phyloP scores from a whole-genome alignment of 2,329 filamentous ascomycete species.

The Alternaria dauci region DNA sequence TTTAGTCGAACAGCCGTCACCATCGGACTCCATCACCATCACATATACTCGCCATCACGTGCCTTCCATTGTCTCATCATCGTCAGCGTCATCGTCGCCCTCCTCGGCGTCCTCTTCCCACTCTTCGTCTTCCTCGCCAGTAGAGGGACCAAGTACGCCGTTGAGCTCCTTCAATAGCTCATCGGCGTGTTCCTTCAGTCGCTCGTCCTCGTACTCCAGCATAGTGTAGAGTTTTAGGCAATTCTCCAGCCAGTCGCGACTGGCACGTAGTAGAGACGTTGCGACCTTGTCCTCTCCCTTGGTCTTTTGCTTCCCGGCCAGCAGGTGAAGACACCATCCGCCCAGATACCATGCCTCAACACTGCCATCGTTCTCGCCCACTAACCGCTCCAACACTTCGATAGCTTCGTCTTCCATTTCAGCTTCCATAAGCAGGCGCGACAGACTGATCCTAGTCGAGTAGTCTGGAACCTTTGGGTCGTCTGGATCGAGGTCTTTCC shows the following conservation, averaged over 20 bases:
- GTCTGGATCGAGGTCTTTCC: conserved; percentile 79
- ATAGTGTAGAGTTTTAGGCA: conserved; percentile 79
- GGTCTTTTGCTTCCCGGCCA: conserved; percentile 72
- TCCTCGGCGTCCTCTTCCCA: conserved; percentile 53
- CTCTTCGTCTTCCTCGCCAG: conserved; percentile 53
- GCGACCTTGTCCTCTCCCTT: conserved; percentile 60
- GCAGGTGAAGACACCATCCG: conserved; percentile 87
- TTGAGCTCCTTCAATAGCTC: conserved; percentile 69
- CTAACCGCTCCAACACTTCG: conserved; percentile 81
- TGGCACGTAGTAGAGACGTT: conserved; percentile 72
- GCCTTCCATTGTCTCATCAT: conserved; percentile 49
- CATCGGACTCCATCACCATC: not conserved
- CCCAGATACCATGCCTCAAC: conserved; percentile 98
- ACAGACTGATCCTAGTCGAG: conserved; percentile 81
- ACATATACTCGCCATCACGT: conserved; percentile 38
- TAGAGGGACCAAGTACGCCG: conserved; percentile 54
- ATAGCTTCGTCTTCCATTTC: conserved; percentile 85
- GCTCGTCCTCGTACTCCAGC: conserved; percentile 86
- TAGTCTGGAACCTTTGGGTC: conserved; percentile 83
- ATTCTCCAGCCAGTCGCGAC: conserved; percentile 82
- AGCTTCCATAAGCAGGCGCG: conserved; percentile 88
- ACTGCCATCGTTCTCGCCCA: conserved; percentile 89
- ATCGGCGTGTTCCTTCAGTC: conserved; percentile 75
- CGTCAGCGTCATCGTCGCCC: conserved; percentile 28
- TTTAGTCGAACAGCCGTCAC: not conserved